Evolutionary conservation across 2,329 filamentous ascomycete genomes (phyloP), one percentile per base, ranked within the genome.

Genomic region (Ophiocordyceps sinensis): DNA sequence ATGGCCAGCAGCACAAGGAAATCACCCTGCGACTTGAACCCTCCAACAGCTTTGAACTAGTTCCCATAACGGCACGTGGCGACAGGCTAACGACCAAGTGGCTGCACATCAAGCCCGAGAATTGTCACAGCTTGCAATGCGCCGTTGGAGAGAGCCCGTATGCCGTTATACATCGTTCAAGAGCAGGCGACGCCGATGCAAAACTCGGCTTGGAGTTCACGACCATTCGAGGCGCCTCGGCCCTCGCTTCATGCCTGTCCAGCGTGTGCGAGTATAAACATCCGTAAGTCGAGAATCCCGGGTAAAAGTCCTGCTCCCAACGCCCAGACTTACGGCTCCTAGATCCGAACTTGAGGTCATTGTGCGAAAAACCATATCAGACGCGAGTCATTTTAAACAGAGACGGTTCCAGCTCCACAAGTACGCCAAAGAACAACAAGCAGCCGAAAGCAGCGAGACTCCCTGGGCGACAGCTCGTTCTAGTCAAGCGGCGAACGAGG

Each of bases 141-240:
- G 41, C 44, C 5, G 45, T 43, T 11, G 43, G 43, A 0, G 28
- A 46, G 14, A 51, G 48, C 15, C 38, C 44, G 3, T 48, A 49
- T 17, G 43, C 56, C 6, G 8, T 42, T 14, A 44, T 61, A 30
- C 23, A 29, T 6, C 55, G 57, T 17, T 48, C 56, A 5, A 15
- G 21, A 15, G 9, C 14, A 21, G 12, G 3, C 11, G 39, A 14
- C 2, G 29, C 28, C 12, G 15, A 17, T 2, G 39, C 51, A 38
- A 17, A 7, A 8, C 3, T 19, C 2, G n/a, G 38, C 47, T n/a
- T 26, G 2, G 12, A 26, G 3, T 28, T 40, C n/a, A 10, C 11
- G 4, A 28, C 32, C 13, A 19, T 13, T 9, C 14, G 10, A 12
- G 36, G 21, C 11, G 23, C 36, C 17, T 14, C 21, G 13, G 12